Evolutionary conservation across 805 yeast genomes (phyloP).

Genomic region (Zygotorulaspora danielsina): DNA sequence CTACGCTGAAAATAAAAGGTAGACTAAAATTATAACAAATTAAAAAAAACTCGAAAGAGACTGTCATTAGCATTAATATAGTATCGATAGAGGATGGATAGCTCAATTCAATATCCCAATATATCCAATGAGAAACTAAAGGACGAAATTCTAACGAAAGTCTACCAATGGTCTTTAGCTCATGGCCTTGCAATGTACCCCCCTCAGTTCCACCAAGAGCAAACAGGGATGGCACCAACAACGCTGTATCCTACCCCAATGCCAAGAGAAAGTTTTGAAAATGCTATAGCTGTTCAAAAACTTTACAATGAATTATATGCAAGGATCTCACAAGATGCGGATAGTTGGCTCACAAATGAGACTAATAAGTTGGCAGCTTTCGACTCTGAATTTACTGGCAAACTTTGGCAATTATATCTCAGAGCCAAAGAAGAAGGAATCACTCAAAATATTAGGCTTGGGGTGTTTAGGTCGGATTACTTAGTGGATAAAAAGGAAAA

Average conservation of each 20-base stretch:
- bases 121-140: constrained; percentile 26
- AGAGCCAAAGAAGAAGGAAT: constrained; percentile 47
- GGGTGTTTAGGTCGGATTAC: constrained; percentile 87
- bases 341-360: constrained; percentile 58
- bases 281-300: constrained; percentile 62
- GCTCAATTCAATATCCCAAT: background rate
- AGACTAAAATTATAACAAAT: too few relatives aligned
- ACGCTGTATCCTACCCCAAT: constrained; percentile 90
- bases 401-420: constrained; percentile 57
- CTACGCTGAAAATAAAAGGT: too few relatives aligned
- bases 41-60: too few relatives aligned
- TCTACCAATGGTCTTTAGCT: constrained; percentile 71
- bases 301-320: constrained; percentile 72
- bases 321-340: constrained; percentile 51
- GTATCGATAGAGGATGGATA: too few relatives aligned
- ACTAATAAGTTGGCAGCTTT: constrained; percentile 50
- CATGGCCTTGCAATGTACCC: constrained; percentile 85
- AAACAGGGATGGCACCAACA: constrained; percentile 69
- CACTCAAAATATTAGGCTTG: constrained; percentile 66
- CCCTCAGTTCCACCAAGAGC: constrained; percentile 44
- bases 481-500: constrained; percentile 51
- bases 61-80: too few relatives aligned
- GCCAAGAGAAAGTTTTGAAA: constrained; percentile 59
- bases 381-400: constrained; percentile 80
- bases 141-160: constrained; percentile 39